A percentile compares a stretch with the other conserved stretches of the same genome.
Conservation (phyloP, 768 basidiomycete genomes). For the Mycena vitilis region DNA sequence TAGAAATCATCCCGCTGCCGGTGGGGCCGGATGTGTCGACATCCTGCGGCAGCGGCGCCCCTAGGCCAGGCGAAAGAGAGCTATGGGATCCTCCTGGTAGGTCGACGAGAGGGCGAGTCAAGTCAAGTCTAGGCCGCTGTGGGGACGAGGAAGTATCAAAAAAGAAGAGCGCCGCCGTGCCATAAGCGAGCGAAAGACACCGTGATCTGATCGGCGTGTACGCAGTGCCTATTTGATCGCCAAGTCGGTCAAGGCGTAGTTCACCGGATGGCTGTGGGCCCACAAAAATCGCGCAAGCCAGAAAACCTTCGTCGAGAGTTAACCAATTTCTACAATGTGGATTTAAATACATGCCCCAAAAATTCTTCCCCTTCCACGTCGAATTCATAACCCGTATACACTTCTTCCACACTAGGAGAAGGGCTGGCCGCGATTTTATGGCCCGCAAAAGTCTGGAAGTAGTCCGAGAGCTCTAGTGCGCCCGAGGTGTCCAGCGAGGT, state of each 20-base stretch:
- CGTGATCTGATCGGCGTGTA: constrained; percentile 3
- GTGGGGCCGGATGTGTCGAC: constrained; percentile 5
- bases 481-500: constrained; percentile 9
- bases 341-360: constrained; percentile 1
- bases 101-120: too few species aligned
- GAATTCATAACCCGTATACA: background rate
- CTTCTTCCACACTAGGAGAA: background rate
- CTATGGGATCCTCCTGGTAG: too few species aligned
- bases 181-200: background rate
- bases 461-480: background rate
- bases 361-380: constrained; percentile 12
- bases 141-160: background rate
- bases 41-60: background rate
- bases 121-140: too few species aligned
- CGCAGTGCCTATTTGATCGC: background rate
- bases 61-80: too few species aligned
- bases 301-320: background rate
- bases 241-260: background rate
- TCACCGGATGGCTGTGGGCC: background rate
- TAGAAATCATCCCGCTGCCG: constrained; percentile 16
- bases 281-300: background rate
- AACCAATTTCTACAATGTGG: background rate
- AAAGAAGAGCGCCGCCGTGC: background rate
- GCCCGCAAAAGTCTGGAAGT: constrained; percentile 9
- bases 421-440: background rate